phyloP scores from a whole-genome alignment of 345 rosid genomes.

The Heritiera fomes region DNA sequence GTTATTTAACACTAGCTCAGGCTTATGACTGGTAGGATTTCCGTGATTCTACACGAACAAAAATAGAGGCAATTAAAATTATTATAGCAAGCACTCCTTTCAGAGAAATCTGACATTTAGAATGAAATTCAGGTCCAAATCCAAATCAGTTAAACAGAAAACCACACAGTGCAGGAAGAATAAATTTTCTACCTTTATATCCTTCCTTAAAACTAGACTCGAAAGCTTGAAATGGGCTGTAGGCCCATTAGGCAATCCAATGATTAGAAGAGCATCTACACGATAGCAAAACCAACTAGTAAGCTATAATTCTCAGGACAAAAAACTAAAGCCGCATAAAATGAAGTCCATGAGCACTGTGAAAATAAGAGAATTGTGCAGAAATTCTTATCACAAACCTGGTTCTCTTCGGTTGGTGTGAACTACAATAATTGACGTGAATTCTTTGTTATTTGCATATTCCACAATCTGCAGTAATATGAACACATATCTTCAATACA shows the following conservation, averaged over 20 bases:
- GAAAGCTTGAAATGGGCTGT: slow-evolving; percentile 96
- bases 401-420: slow-evolving; percentile 92
- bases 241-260: slow-evolving; percentile 89
- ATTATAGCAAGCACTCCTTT: neutral
- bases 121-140: neutral
- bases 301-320: slow-evolving; percentile 19
- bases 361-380: neutral
- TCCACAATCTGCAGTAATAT: slow-evolving; percentile 65
- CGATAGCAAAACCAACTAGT: slow-evolving; percentile 5
- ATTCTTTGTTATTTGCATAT: slow-evolving; percentile 80
- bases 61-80: slow-evolving; percentile 2
- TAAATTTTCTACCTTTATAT: slow-evolving; percentile 64
- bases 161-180: neutral
- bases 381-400: slow-evolving; percentile 43
- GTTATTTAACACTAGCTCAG: slow-evolving; percentile 83
- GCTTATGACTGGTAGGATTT: slow-evolving; percentile 86
- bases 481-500: slow-evolving; percentile 3
- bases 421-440: slow-evolving; percentile 75
- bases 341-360: neutral
- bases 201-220: slow-evolving; percentile 76
- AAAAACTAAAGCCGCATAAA: neutral
- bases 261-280: slow-evolving; percentile 77
- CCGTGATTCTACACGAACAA: slow-evolving; percentile 69
- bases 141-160: neutral
- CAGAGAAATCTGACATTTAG: neutral